Evolutionary conservation across 192 early-diverging fungal genomes (phyloP).

Genomic region (Rhizophlyctis rosea): DNA sequence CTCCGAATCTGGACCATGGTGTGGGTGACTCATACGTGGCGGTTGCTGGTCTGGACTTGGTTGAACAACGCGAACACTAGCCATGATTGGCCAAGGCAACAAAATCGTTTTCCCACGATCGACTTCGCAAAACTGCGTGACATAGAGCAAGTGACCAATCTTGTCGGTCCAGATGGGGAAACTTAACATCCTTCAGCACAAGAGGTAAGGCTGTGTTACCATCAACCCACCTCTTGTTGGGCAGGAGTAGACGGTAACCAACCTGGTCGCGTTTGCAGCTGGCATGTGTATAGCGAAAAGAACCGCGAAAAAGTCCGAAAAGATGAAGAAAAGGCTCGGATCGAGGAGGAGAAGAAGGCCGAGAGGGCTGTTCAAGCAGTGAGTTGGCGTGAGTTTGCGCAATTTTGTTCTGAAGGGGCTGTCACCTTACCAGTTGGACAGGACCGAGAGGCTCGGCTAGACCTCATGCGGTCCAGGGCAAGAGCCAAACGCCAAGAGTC

Average conservation of each 20-base stretch:
- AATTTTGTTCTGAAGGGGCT: neutral
- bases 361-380: constrained; percentile 54
- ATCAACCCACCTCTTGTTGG: neutral
- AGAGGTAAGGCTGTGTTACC: constrained; percentile 43
- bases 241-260: neutral
- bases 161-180: constrained; percentile 32
- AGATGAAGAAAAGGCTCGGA: constrained; percentile 68
- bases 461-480: constrained; percentile 47
- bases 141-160: too few relatives aligned
- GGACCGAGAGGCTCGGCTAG: constrained; percentile 64
- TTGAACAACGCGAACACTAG: too few relatives aligned
- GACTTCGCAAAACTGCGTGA: too few relatives aligned
- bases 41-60: neutral
- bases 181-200: constrained; percentile 66
- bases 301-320: constrained; percentile 63
- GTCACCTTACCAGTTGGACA: neutral
- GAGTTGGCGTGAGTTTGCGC: constrained; percentile 13
- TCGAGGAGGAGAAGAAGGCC: constrained; percentile 48
- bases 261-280: constrained; percentile 38
- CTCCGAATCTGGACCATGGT: too few relatives aligned
- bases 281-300: constrained; percentile 73
- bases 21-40: neutral
- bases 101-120: too few relatives aligned
- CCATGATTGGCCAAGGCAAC: too few relatives aligned
- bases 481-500: constrained; percentile 16